phyloP scores from a whole-genome alignment of 495 filamentous ascomycete genomes.

The Aspergillus affinis region DNA sequence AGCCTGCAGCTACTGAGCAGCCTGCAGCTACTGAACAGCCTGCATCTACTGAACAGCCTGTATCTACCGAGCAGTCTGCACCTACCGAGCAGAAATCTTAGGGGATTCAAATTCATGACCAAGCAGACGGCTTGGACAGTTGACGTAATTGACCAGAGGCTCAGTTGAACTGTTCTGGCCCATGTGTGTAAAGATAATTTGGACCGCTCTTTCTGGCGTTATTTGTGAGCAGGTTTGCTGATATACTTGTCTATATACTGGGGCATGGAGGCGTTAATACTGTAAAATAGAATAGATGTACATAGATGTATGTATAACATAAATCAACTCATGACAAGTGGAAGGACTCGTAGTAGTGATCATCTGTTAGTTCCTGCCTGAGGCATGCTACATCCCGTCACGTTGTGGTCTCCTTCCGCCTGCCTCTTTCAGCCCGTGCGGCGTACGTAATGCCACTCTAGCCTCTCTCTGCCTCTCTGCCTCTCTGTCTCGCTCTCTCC shows the following conservation, averaged over 20 bases:
- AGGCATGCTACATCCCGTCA: background rate
- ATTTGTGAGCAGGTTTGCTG: background rate
- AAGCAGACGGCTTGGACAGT: no score
- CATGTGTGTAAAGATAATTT: background rate
- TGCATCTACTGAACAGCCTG: background rate
- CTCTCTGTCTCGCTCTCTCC: constrained; percentile 17
- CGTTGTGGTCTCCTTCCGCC: constrained; percentile 12
- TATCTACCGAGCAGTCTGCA: background rate
- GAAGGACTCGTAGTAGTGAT: no score
- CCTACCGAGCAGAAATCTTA: background rate
- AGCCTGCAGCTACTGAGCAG: background rate
- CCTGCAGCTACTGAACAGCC: background rate
- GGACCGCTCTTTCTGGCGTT: background rate
- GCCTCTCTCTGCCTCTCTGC: constrained; percentile 34
- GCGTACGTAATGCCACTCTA: constrained; percentile 48
- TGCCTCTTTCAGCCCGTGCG: constrained; percentile 26
- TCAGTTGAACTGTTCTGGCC: background rate
- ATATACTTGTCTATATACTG: background rate
- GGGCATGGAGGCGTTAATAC: no score
- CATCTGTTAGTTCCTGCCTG: background rate
- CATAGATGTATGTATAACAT: background rate
- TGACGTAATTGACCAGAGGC: background rate
- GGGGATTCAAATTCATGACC: no score
- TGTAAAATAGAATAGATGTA: background rate
- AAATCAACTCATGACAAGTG: no score